Base-by-base conservation (phyloP, 768 basidiomycete genomes). In the Trametes meyenii region DNA sequence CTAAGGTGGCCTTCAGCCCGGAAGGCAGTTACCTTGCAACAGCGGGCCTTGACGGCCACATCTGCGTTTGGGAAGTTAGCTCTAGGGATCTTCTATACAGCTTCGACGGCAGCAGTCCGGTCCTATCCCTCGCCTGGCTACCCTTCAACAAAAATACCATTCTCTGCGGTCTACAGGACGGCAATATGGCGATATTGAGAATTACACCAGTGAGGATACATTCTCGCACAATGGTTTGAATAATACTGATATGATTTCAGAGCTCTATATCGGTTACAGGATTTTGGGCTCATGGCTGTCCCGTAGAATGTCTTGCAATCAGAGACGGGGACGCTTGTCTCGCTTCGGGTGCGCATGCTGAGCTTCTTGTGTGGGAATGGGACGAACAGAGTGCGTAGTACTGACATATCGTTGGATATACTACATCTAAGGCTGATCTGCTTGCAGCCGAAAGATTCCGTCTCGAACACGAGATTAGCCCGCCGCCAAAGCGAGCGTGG, bases 291-390 rank as follows among this genome's bases (percentile, higher is more conserved):
- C 53, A 55, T n/a, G 2, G 13, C 5, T 35, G 26, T 17, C 53
- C 53, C 4, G 53, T 55, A 14, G 53, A 55, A 44, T 44, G 53
- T 17, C 14, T 55, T 12, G 53, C 53, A 5, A 33, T 55, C 23
- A 49, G 24, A 17, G 21, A 21, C n/a, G 14, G 6, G 2, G 42
- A 43, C 10, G 19, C 26, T 33, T 26, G 42, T 6, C 16, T 55
- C 14, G 53, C 53, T 1, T 33, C 40, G 1, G 53, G 53, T 3
- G 53, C 53, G 23, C 24, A 29, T 19, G 1, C 17, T 13, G 53
- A 55, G n/a, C 42, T 55, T 7, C 14, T 24, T 2, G 17, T 55
- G 17, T 55, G 53, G 53, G 14, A 8, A 2, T 55, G 53, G 53
- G 12, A 55, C 42, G 46, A 49, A 24, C 24, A 21, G 4, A 26